These are phyloP conservation scores for Rheum nobile DNA, from an alignment of 148 eudicot genomes.

Conservation along the genomic window DNA sequence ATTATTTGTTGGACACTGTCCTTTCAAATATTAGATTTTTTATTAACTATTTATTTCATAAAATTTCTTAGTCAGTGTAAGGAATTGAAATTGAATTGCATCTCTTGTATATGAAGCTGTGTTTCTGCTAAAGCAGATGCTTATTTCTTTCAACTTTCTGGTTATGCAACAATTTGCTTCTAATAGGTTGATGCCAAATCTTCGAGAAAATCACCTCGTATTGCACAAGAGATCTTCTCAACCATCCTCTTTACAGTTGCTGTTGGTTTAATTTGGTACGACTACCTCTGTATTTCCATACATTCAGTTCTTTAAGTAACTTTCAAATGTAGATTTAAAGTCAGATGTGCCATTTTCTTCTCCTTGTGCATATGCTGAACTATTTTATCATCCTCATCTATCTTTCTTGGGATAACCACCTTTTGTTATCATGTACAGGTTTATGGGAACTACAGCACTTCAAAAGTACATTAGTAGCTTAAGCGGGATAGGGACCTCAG, in stretches of 20 bases:
- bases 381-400: not conserved
- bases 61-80: not conserved
- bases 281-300: conserved; percentile 18
- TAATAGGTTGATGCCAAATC: conserved; percentile 77
- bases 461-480: conserved; percentile 75
- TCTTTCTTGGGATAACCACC: not conserved
- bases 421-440: conserved; percentile 32
- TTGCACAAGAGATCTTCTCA: conserved; percentile 71
- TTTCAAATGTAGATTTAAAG: not conserved
- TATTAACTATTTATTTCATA: not conserved
- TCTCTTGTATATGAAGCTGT: not conserved
- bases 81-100: not conserved
- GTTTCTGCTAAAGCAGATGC: not conserved
- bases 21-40: not conserved
- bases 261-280: conserved; percentile 71
- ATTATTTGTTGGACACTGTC: conserved; percentile 1
- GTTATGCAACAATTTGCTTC: conserved; percentile 2
- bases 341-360: conserved; percentile 1
- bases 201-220: conserved; percentile 49
- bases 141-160: not conserved
- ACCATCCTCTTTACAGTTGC: conserved; percentile 66
- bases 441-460: conserved; percentile 76
- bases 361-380: not conserved
- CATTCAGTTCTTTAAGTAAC: not conserved
- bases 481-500: conserved; percentile 81